Evolutionary conservation across 495 filamentous ascomycete genomes (phyloP).

Genomic region (Aspergillus kassunensis): DNA sequence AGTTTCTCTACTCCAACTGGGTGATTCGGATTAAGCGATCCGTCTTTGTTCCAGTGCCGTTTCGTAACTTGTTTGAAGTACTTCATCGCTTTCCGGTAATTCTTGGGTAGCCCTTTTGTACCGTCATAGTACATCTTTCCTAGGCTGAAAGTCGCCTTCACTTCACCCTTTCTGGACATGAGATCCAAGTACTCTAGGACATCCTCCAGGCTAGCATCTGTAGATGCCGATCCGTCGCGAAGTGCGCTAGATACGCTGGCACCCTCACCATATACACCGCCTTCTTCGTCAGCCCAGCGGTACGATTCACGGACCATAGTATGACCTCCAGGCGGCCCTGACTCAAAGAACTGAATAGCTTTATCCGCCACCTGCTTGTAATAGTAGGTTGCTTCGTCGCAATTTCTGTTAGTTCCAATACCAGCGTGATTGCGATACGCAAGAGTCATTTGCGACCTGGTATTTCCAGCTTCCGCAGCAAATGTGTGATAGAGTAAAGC

Average conservation of each 20-base stretch:
- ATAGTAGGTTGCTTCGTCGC: constrained; percentile 77
- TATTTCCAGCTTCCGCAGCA: constrained; percentile 79
- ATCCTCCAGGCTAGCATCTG: constrained; percentile 82
- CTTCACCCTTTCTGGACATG: constrained; percentile 88
- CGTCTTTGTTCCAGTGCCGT: constrained; percentile 83
- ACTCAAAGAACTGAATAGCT: constrained; percentile 76
- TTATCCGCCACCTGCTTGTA: constrained; percentile 95
- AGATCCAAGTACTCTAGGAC: constrained; percentile 92
- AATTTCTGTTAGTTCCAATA: constrained; percentile 79
- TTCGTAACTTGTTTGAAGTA: constrained; percentile 81
- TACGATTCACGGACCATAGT: constrained; percentile 70
- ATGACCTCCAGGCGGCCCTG: constrained; percentile 88
- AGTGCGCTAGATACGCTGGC: constrained; percentile 84
- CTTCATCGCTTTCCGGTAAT: constrained; percentile 67
- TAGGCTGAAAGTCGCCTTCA: constrained; percentile 85
- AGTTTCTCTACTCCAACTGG: constrained; percentile 67
- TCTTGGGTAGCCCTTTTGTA: constrained; percentile 65
- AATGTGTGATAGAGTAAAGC: constrained; percentile 93
- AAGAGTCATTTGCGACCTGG: constrained; percentile 87
- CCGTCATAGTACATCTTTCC: constrained; percentile 91
- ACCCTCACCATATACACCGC: constrained; percentile 92
- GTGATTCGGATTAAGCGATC: constrained; percentile 51
- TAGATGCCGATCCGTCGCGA: constrained; percentile 61
- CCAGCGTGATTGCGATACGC: constrained; percentile 84
- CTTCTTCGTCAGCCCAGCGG: constrained; percentile 76